Evolutionary conservation across 2,329 filamentous ascomycete genomes (phyloP).

Genomic region (Knoxdaviesia capensis): DNA sequence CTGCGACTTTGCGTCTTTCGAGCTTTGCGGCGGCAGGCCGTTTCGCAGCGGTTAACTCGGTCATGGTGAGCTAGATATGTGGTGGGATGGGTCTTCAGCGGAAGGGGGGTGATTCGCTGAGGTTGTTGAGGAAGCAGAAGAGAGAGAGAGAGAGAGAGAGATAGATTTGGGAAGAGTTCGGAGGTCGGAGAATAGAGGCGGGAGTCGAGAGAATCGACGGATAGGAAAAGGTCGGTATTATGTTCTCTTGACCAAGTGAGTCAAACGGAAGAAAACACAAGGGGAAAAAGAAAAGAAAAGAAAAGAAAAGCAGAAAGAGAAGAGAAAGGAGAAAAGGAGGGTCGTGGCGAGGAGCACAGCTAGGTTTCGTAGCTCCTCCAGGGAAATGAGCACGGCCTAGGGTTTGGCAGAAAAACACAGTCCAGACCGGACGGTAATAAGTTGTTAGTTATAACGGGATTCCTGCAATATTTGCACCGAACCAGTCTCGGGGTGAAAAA

Average conservation of each 20-base stretch:
- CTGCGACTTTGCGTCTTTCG: slow-evolving; percentile 61
- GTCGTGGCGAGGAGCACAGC: no score
- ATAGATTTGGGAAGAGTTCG: slow-evolving; percentile 1
- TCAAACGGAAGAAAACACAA: background rate
- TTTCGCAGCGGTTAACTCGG: slow-evolving; percentile 16
- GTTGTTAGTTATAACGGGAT: no score
- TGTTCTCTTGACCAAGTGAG: background rate
- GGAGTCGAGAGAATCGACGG: background rate
- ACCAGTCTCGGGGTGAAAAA: no score
- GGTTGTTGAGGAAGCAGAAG: slow-evolving; percentile 1
- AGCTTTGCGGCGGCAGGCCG: slow-evolving; percentile 36
- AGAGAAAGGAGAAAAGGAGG: slow-evolving; percentile 1
- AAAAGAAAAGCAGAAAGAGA: slow-evolving; percentile 2
- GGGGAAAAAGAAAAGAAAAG: background rate
- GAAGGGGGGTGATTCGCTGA: slow-evolving; percentile 12
- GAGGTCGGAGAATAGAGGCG: background rate
- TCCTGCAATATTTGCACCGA: no score
- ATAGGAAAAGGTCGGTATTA: no score
- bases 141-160: background rate
- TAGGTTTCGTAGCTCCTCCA: no score
- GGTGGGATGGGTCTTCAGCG: slow-evolving; percentile 5
- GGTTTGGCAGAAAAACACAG: no score
- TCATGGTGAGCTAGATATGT: slow-evolving; percentile 18
- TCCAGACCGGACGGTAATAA: no score
- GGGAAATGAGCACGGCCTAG: no score